phyloP scores from a whole-genome alignment of 2,329 filamentous ascomycete species.

The Hymenoscyphus fraxineus region DNA sequence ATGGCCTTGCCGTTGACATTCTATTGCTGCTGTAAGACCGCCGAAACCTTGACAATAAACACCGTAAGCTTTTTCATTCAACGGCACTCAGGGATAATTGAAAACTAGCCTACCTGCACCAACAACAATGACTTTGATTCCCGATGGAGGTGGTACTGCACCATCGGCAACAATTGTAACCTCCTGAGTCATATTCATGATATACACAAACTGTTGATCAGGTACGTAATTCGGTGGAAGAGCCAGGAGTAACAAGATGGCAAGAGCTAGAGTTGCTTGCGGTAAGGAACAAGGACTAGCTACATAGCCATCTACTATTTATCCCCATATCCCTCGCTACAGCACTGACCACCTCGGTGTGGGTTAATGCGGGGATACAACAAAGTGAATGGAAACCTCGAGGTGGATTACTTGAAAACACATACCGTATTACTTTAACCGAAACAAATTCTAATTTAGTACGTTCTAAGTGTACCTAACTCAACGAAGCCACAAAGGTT shows the following conservation, averaged over 20 bases:
- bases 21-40: conserved; percentile 57
- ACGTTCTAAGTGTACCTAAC: background rate
- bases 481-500: background rate
- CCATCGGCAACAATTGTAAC: conserved; percentile 13
- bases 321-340: too few relatives aligned
- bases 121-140: conserved; percentile 25
- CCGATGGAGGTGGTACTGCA: conserved; percentile 13
- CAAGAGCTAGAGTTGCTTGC: too few relatives aligned
- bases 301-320: too few relatives aligned
- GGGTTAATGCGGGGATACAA: too few relatives aligned
- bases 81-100: background rate
- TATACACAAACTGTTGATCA: background rate
- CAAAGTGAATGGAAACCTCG: too few relatives aligned
- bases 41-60: conserved; percentile 45
- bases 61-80: background rate
- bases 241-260: too few relatives aligned
- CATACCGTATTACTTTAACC: too few relatives aligned
- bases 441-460: background rate
- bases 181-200: background rate
- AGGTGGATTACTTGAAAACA: too few relatives aligned
- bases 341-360: too few relatives aligned
- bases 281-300: too few relatives aligned
- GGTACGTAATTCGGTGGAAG: too few relatives aligned
- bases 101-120: conserved; percentile 24
- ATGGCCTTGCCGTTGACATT: conserved; percentile 57